These are phyloP conservation scores for Colletotrichum orbiculare DNA, from an alignment of 2,329 filamentous ascomycete genomes.

Conservation along the genomic window DNA sequence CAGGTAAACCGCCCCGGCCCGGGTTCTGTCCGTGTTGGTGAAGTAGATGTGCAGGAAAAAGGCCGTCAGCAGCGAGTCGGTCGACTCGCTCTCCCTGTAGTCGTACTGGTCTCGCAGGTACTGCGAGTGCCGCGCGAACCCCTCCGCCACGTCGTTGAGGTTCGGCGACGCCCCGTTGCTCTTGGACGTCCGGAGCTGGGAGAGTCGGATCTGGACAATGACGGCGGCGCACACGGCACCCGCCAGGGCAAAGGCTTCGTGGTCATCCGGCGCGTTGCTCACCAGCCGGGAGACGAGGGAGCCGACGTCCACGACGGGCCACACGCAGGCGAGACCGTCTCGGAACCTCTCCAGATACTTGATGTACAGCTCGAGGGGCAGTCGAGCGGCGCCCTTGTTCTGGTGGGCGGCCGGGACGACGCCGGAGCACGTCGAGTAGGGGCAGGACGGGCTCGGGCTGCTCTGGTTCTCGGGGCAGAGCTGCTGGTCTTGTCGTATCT, in stretches of 20 bases:
- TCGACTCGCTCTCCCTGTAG: slow-evolving; percentile 39
- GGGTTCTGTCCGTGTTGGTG: slow-evolving; percentile 43
- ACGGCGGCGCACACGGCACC: slow-evolving; percentile 42
- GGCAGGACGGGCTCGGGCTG: neutral
- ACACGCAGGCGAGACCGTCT: too few species aligned
- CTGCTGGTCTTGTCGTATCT: neutral
- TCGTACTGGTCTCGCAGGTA: slow-evolving; percentile 39
- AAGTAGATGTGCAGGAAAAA: slow-evolving; percentile 45
- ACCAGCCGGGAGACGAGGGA: neutral
- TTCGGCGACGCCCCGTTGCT: neutral
- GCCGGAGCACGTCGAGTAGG: too few species aligned
- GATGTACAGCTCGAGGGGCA: neutral
- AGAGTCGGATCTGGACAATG: slow-evolving; percentile 43
- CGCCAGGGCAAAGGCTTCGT: slow-evolving; percentile 40
- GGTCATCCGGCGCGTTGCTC: slow-evolving; percentile 26
- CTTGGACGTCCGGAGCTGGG: slow-evolving; percentile 5
- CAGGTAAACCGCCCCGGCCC: slow-evolving; percentile 9
- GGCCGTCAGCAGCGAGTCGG: slow-evolving; percentile 40
- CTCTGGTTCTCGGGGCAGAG: neutral
- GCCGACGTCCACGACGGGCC: neutral
- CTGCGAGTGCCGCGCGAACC: neutral
- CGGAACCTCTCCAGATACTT: neutral
- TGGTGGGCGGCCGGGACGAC: too few species aligned
- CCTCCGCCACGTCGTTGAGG: neutral
- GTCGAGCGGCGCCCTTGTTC: too few species aligned